Evolutionary conservation across 2,329 filamentous ascomycete genomes (phyloP).

Genomic region (Penicillium vulpinum): DNA sequence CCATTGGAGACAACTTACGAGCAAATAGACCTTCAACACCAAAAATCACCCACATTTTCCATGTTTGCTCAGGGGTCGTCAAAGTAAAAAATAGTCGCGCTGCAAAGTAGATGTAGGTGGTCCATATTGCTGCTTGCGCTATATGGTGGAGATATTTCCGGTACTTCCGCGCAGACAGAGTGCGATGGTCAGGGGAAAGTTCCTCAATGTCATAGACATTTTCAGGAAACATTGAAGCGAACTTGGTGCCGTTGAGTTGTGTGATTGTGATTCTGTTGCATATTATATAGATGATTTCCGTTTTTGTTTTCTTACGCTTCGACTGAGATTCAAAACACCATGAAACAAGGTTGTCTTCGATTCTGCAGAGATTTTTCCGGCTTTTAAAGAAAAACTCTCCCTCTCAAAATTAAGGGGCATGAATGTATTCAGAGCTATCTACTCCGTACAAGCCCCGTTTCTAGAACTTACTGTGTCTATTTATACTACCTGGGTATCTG

Average conservation of each 20-base stretch:
- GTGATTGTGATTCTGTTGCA: neutral
- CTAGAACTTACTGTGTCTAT: conserved; percentile 4
- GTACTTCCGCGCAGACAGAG: conserved; percentile 16
- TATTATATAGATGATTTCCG: neutral
- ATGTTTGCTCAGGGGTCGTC: conserved; percentile 12
- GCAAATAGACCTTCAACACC: conserved; percentile 26
- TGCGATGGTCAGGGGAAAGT: conserved; percentile 20
- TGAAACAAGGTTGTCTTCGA: neutral
- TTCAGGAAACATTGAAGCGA: conserved; percentile 13
- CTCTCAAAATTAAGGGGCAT: neutral
- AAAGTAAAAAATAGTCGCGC: conserved; percentile 19
- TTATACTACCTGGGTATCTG: neutral
- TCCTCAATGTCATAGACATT: conserved; percentile 20
- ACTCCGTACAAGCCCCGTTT: neutral
- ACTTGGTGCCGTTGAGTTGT: neutral
- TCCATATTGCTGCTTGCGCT: conserved; percentile 21
- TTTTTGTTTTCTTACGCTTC: neutral
- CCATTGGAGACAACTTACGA: conserved; percentile 16
- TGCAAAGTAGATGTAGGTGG: conserved; percentile 21
- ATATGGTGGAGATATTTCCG: conserved; percentile 17
- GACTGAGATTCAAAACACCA: neutral
- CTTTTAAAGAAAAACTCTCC: neutral
- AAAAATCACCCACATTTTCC: conserved; percentile 31
- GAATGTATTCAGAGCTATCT: neutral
- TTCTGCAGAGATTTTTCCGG: neutral